Conservation (phyloP, 768 basidiomycete species). For the Lactarius sanguifluus region DNA sequence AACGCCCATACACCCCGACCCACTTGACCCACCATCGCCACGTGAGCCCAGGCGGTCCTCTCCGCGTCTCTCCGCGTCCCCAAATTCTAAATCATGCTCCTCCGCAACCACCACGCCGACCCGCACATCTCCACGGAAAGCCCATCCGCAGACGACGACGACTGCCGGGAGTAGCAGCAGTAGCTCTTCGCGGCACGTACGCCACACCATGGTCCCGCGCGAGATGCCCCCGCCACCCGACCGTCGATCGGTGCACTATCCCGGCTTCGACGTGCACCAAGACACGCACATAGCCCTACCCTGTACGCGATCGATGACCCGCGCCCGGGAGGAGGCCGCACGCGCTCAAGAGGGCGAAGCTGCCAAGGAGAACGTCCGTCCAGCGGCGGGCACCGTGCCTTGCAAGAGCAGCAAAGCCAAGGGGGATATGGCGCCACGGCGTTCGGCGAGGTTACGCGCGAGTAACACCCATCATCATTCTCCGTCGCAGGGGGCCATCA, state of each 20-base stretch:
- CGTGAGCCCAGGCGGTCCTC: constrained; percentile 19
- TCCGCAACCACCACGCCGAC: constrained; percentile 15
- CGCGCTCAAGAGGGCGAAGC: constrained; percentile 16
- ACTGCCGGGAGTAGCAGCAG: not conserved
- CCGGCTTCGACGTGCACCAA: constrained; percentile 29
- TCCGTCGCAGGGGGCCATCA: not conserved
- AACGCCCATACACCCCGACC: not conserved
- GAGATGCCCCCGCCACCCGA: constrained; percentile 22
- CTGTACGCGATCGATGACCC: constrained; percentile 18
- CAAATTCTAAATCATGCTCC: not conserved
- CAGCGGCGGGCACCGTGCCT: not conserved
- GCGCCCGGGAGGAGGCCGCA: constrained; percentile 12
- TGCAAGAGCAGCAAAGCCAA: constrained; percentile 11
- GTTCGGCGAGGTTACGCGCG: constrained; percentile 24
- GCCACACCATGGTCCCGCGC: constrained; percentile 23
- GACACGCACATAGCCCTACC: constrained; percentile 29
- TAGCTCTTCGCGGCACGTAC: constrained; percentile 10
- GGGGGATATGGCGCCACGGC: constrained; percentile 18
- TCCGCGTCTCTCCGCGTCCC: constrained; percentile 15
- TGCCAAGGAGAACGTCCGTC: constrained; percentile 30
- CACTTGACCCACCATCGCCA: constrained; percentile 5
- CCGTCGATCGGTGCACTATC: constrained; percentile 29
- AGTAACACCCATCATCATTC: not conserved
- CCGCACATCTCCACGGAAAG: constrained; percentile 27
- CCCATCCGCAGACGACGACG: constrained; percentile 15